These are phyloP conservation scores for Coccomyxa sp. DNA, from an alignment of 139 green algal genomes.

Conservation along the genomic window DNA sequence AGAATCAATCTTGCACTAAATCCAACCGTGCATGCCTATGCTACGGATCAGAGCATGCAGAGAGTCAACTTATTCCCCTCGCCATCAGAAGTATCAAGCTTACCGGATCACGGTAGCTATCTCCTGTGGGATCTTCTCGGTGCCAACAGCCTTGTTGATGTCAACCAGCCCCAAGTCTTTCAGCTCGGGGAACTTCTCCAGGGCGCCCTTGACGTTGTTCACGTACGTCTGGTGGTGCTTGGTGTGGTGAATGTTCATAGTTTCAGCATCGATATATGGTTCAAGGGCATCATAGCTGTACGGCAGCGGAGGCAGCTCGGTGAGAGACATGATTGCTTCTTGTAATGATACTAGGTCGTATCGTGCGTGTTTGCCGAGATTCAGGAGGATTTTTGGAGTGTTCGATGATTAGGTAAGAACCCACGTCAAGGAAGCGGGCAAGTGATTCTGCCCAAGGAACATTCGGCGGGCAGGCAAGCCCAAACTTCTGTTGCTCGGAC, in stretches of 20 bases:
- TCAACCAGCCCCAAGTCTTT: slow-evolving; percentile 54
- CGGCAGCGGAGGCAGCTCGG: slow-evolving; percentile 50
- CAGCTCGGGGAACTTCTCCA: slow-evolving; percentile 66
- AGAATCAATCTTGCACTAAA: too few species aligned
- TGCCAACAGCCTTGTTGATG: slow-evolving; percentile 49
- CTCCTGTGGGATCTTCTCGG: slow-evolving; percentile 46
- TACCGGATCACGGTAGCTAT: slow-evolving; percentile 45
- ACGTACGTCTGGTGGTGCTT: slow-evolving; percentile 70
- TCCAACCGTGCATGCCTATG: too few species aligned
- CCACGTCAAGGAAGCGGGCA: too few species aligned
- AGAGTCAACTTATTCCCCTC: too few species aligned
- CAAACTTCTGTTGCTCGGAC: too few species aligned
- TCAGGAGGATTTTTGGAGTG: too few species aligned
- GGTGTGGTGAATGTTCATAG: slow-evolving; percentile 62
- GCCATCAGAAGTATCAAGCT: background rate
- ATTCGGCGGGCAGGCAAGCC: too few species aligned
- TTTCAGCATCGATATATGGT: slow-evolving; percentile 72
- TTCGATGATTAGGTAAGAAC: too few species aligned
- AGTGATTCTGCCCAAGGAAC: too few species aligned
- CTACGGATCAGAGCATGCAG: too few species aligned
- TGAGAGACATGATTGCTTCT: slow-evolving; percentile 28
- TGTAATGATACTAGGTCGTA: too few species aligned
- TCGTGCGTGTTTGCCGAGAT: too few species aligned
- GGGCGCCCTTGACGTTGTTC: slow-evolving; percentile 69
- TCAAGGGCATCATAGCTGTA: slow-evolving; percentile 68